Evolutionary conservation across 2,329 filamentous ascomycete species (phyloP).

Genomic region (Didymella segeticola): DNA sequence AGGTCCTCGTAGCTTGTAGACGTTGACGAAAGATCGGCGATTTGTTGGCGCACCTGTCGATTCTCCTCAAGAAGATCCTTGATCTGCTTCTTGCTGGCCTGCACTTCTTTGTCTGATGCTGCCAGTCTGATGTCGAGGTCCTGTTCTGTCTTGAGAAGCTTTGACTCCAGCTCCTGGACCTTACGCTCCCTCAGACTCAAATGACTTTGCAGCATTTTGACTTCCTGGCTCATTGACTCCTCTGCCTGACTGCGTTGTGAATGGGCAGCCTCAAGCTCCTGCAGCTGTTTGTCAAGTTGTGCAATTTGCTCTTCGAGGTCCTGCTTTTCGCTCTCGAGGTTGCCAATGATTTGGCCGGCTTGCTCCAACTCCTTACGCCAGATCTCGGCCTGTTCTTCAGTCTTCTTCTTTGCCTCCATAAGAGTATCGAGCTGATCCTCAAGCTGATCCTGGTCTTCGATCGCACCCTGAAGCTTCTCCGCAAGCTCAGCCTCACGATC

Average conservation of each 20-base stretch:
- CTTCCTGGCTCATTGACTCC: conserved; percentile 77
- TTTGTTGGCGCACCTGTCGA: conserved; percentile 79
- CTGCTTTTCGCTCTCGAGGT: conserved; percentile 85
- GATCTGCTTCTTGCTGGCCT: conserved; percentile 74
- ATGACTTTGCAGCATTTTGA: conserved; percentile 91
- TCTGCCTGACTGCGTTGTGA: conserved; percentile 79
- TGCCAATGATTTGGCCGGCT: conserved; percentile 83
- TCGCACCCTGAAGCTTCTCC: conserved; percentile 88
- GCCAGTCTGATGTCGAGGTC: conserved; percentile 87
- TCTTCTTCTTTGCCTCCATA: conserved; percentile 85
- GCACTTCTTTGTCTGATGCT: conserved; percentile 78
- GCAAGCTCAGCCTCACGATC: conserved; percentile 88
- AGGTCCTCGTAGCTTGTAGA: conserved; percentile 96
- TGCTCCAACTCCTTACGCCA: conserved; percentile 87
- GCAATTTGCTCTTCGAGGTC: conserved; percentile 71
- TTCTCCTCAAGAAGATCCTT: conserved; percentile 82
- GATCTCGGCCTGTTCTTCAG: conserved; percentile 82
- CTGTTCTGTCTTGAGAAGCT: conserved; percentile 83
- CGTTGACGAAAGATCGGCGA: conserved; percentile 85
- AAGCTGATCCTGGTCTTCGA: conserved; percentile 91
- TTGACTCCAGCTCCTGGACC: conserved; percentile 82
- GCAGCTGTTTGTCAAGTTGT: conserved; percentile 73
- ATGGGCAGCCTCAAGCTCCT: conserved; percentile 72
- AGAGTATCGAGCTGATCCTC: conserved; percentile 93
- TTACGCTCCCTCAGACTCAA: conserved; percentile 89